Evolutionary conservation across 768 basidiomycete genomes (phyloP), one percentile per base, ranked within the genome.

Genomic region (Sporobolomyces phaffii): DNA sequence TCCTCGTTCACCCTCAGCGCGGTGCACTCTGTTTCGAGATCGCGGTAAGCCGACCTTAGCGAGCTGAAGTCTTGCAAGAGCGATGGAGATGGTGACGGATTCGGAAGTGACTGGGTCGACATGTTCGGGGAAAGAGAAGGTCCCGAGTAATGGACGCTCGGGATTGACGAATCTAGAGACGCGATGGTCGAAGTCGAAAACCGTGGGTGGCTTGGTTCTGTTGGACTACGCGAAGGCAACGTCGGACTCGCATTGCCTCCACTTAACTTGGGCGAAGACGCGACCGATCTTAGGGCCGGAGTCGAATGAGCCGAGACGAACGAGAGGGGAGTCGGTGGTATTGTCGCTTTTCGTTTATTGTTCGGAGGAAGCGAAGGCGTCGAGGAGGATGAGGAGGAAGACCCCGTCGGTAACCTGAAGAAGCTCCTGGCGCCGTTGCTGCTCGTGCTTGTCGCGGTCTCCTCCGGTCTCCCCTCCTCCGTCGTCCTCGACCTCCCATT

Each of bases 251-350:
- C n/a, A 28, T 29, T 54, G 5, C 41, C 41, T 11, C 41, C 31
- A 14, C 58, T 58, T 33, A 69, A 51, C 7, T 34, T 40, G 24
- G 68, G 68, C 6, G 68, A 69, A 2, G 63, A 60, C 1, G 59
- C 53, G 53, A 63, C 48, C 11, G 68, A 64, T n/a, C 68, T 62
- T 10, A 64, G 41, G 6, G 52, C 40, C 3, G 51, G 64, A 22
- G 44, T 29, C 41, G 62, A 33, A 36, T 26, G 41, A 33, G 33
- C 41, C 31, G 60, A 44, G 26, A 29, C 41, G 40, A 34, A 54
- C 33, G 5, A 33, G 34, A 22, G 29, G 20, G 54, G 47, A 3
- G 40, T 11, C 5, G 62, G 62, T 33, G 41, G 43, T 20, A 57
- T 45, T 2, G 60, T 58, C 24, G 56, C 13, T 44, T 44, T 44